These are phyloP conservation scores for Polygonum aviculare DNA, from an alignment of 148 eudicot genomes.

Conservation along the genomic window DNA sequence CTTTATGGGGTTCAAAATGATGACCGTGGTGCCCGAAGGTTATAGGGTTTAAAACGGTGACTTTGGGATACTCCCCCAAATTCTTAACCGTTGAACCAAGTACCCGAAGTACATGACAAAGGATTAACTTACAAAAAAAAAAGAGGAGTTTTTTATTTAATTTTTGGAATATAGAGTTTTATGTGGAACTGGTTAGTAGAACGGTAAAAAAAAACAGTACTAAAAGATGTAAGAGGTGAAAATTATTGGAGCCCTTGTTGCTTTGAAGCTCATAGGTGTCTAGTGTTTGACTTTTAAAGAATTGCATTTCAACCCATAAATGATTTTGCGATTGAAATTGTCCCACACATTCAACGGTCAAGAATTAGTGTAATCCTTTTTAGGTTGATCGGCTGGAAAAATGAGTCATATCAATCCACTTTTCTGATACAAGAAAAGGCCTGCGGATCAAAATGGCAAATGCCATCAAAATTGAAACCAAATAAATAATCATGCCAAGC, in stretches of 20 bases:
- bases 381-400: neutral
- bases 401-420: neutral
- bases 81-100: too few relatives aligned
- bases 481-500: neutral
- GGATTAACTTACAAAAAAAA: too few relatives aligned
- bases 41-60: too few relatives aligned
- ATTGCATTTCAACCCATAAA: neutral
- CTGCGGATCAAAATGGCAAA: neutral
- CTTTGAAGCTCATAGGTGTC: neutral
- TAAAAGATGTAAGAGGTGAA: neutral
- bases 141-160: too few relatives aligned
- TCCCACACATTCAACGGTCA: neutral
- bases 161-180: neutral
- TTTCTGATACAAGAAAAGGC: neutral
- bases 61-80: too few relatives aligned
- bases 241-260: neutral
- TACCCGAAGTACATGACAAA: too few relatives aligned
- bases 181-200: neutral
- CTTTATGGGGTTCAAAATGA: too few relatives aligned
- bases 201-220: neutral
- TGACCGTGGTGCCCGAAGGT: too few relatives aligned
- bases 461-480: neutral
- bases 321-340: neutral
- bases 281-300: neutral
- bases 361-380: neutral